Conservation (phyloP, 306 rosid species). For the Erythrophleum fordii region DNA sequence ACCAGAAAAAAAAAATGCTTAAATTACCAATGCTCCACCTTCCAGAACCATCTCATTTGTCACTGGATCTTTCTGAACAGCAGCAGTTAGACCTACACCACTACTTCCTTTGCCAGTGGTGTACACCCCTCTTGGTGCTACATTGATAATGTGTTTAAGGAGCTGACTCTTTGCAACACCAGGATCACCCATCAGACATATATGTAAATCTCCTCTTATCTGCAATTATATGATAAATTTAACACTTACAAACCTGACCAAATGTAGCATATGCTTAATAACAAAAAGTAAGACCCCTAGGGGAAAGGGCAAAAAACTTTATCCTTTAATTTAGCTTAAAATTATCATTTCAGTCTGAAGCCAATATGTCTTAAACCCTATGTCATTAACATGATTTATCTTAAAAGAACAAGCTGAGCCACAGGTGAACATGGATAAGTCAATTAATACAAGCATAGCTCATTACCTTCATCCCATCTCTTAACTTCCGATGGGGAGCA, state of each 20-base stretch:
- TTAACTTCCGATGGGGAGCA: constrained; percentile 87
- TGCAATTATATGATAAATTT: constrained; percentile 45
- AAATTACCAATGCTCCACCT: constrained; percentile 98
- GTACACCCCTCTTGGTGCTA: constrained; percentile 97
- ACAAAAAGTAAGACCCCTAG: not conserved
- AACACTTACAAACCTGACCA: not conserved
- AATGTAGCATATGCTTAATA: not conserved
- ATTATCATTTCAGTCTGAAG: not conserved
- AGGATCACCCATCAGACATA: constrained; percentile 99
- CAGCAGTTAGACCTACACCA: constrained; percentile 99
- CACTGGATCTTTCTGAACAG: constrained; percentile 98
- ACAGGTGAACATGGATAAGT: not conserved
- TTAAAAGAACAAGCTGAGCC: not conserved
- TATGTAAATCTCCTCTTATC: constrained; percentile 98
- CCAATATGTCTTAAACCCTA: not conserved
- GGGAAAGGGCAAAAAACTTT: not conserved
- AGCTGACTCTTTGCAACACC: constrained; percentile 99
- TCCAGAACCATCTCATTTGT: constrained; percentile 98
- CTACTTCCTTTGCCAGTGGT: constrained; percentile 99
- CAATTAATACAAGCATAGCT: not conserved
- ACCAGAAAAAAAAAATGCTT: constrained; percentile 1
- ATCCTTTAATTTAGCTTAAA: not conserved
- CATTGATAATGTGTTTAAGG: constrained; percentile 91
- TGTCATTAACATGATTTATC: not conserved
- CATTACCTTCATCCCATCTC: constrained; percentile 95